Percentiles rank a stretch among this genome's conserved stretches.
Conservation (phyloP, 2,329 filamentous ascomycete genomes). For the Tolypocladium nubicola region DNA sequence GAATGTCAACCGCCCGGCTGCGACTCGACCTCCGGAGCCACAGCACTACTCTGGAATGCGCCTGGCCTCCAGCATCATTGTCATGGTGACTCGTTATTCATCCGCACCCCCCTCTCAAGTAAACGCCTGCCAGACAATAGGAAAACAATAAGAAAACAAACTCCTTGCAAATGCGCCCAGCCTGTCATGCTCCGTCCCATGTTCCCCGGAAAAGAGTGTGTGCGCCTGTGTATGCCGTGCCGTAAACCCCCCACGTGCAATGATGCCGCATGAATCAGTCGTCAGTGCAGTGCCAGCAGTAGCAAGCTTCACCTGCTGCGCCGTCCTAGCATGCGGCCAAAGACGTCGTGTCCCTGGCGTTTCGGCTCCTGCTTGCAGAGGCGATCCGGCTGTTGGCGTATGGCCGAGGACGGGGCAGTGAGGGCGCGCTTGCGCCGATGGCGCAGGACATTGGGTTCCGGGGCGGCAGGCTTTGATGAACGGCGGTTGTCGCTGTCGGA, state of each 20-base stretch:
- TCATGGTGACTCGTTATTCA: neutral
- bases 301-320: constrained; percentile 10
- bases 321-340: constrained; percentile 26
- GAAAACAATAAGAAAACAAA: neutral
- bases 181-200: neutral
- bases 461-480: constrained; percentile 3
- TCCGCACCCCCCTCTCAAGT: too few relatives aligned
- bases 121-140: neutral
- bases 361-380: constrained; percentile 8
- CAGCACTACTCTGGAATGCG: neutral
- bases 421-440: constrained; percentile 7
- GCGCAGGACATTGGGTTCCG: neutral
- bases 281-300: neutral
- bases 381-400: constrained; percentile 1
- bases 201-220: neutral
- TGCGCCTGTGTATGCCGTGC: neutral
- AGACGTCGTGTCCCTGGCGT: constrained; percentile 20
- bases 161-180: neutral
- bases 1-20: neutral
- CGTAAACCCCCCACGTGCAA: neutral
- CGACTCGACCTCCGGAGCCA: neutral
- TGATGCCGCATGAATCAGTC: neutral
- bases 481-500: constrained; percentile 21
- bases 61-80: neutral
- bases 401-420: constrained; percentile 13